phyloP scores from a whole-genome alignment of 306 rosid genomes.

The Trifolium pratense region DNA sequence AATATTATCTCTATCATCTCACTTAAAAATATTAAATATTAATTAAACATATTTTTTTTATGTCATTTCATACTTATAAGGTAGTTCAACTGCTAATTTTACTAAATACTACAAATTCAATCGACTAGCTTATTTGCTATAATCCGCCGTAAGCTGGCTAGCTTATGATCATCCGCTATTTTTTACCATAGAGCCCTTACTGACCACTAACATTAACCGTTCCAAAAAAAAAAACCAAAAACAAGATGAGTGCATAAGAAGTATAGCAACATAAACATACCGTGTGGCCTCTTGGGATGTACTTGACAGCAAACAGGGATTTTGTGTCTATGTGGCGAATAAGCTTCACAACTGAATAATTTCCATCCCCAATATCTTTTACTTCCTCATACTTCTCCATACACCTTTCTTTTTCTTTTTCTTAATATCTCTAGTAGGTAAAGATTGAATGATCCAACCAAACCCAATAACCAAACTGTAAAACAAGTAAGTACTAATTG shows the following conservation, averaged over 20 bases:
- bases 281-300: conserved; percentile 53
- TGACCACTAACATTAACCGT: too few species aligned
- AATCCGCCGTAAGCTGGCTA: too few species aligned
- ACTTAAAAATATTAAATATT: too few species aligned
- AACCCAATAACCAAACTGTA: neutral
- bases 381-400: conserved; percentile 69
- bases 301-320: conserved; percentile 67
- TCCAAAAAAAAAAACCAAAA: neutral
- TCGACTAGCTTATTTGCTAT: too few species aligned
- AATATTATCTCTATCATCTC: too few species aligned
- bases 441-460: conserved; percentile 1
- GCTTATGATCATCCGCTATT: too few species aligned
- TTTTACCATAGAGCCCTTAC: too few species aligned
- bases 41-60: too few species aligned
- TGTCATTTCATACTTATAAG: too few species aligned
- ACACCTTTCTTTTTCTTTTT: neutral
- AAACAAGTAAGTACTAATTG: neutral
- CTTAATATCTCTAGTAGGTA: neutral
- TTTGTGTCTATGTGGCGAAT: conserved; percentile 61
- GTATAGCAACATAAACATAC: neutral
- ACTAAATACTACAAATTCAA: too few species aligned
- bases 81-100: too few species aligned
- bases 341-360: conserved; percentile 58
- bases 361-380: conserved; percentile 64
- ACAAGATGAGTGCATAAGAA: neutral